Evolutionary conservation across 2,329 filamentous ascomycete species (phyloP).

Genomic region (Macrophomina tecta): DNA sequence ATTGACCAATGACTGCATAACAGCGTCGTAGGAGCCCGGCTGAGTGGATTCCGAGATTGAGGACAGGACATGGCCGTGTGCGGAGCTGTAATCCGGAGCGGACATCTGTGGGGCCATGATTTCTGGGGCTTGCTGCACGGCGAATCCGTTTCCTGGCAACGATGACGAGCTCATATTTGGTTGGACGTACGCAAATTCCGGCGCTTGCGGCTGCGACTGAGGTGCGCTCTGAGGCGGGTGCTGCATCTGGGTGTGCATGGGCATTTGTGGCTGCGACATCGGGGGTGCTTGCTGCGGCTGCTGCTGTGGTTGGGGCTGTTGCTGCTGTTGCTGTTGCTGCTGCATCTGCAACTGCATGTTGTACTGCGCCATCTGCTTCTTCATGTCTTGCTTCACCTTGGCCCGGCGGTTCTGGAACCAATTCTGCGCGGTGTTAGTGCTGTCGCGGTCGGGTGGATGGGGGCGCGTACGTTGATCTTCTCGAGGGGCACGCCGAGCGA

Average conservation of each 20-base stretch:
- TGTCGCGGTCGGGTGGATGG: conserved; percentile 20
- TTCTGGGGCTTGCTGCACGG: conserved; percentile 21
- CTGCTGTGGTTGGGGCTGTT: not conserved
- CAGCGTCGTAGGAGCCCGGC: conserved; percentile 33
- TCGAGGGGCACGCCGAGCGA: conserved; percentile 56
- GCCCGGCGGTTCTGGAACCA: conserved; percentile 62
- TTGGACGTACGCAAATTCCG: conserved; percentile 9
- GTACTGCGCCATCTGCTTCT: conserved; percentile 48
- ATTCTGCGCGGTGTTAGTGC: conserved; percentile 51
- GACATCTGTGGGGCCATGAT: conserved; percentile 22
- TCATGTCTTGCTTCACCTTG: conserved; percentile 59
- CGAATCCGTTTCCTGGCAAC: conserved; percentile 36
- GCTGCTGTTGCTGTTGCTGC: conserved; percentile 11
- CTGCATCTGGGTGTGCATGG: conserved; percentile 19
- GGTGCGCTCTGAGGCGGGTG: conserved; percentile 14
- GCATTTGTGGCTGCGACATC: conserved; percentile 13
- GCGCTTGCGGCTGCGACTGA: conserved; percentile 14
- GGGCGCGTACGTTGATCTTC: conserved; percentile 57
- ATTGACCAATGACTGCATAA: conserved; percentile 41
- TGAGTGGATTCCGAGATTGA: conserved; percentile 29
- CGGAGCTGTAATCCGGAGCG: conserved; percentile 17
- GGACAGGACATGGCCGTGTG: conserved; percentile 22
- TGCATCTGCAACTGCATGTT: conserved; percentile 39
- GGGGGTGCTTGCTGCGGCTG: conserved; percentile 10
- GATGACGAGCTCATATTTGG: conserved; percentile 45